These are phyloP conservation scores for Lasiodiplodia gonubiensis DNA, from an alignment of 2,329 filamentous ascomycete species.

Conservation along the genomic window DNA sequence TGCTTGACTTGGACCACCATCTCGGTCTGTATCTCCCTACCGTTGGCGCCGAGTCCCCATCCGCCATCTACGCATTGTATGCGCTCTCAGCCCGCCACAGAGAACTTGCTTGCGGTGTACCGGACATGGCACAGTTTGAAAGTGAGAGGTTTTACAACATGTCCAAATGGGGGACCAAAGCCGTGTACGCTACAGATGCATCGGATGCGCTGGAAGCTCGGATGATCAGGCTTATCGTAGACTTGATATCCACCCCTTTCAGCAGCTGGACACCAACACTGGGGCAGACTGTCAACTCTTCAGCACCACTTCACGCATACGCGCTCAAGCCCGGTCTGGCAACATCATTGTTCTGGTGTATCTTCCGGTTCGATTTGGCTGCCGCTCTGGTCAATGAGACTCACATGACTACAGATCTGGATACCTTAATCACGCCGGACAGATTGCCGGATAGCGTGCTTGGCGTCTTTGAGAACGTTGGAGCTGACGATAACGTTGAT, in stretches of 20 bases:
- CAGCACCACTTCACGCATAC: slow-evolving; percentile 1
- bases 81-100: slow-evolving; percentile 52
- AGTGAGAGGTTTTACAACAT: slow-evolving; percentile 20
- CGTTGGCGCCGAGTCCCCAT: slow-evolving; percentile 53
- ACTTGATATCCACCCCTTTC: slow-evolving; percentile 10
- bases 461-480: background rate
- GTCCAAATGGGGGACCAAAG: slow-evolving; percentile 57
- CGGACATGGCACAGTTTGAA: slow-evolving; percentile 11
- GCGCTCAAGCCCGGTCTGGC: background rate
- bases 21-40: slow-evolving; percentile 60
- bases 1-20: slow-evolving; percentile 59
- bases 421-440: background rate
- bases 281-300: background rate
- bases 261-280: background rate
- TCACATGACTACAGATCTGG: background rate
- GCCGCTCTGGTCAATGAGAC: slow-evolving; percentile 15
- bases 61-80: slow-evolving; percentile 57
- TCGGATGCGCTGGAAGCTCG: slow-evolving; percentile 41
- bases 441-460: background rate
- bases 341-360: slow-evolving; percentile 14
- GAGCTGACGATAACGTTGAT: background rate
- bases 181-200: slow-evolving; percentile 51
- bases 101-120: slow-evolving; percentile 1
- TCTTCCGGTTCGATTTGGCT: slow-evolving; percentile 10
- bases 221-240: slow-evolving; percentile 7